Conservation (phyloP, 73 alveolate species). For the Stentor coeruleus region DNA sequence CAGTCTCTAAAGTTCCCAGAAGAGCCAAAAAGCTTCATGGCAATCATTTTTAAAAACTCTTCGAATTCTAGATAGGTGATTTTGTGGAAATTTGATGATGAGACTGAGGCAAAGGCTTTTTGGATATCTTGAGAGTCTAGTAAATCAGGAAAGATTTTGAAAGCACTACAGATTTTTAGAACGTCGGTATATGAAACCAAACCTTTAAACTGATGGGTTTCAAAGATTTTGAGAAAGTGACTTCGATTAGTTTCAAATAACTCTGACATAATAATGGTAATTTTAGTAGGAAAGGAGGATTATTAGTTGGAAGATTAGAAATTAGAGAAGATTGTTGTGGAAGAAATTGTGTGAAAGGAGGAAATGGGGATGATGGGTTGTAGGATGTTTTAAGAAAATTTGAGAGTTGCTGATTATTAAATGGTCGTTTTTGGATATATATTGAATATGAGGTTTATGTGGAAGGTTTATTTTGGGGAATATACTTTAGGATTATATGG, state of each 20-base stretch:
- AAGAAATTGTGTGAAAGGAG: too few species aligned
- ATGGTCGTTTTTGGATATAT: too few species aligned
- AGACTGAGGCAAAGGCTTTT: neutral
- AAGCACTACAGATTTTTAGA: slow-evolving; percentile 16
- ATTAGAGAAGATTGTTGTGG: too few species aligned
- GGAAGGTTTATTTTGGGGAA: too few species aligned
- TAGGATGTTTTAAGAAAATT: too few species aligned
- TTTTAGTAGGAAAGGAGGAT: neutral
- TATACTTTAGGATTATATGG: too few species aligned
- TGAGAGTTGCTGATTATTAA: too few species aligned
- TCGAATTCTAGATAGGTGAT: neutral
- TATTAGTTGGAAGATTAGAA: too few species aligned
- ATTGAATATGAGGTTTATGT: too few species aligned
- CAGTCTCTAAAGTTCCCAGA: neutral
- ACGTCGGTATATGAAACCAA: neutral
- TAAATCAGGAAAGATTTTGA: slow-evolving; percentile 13
- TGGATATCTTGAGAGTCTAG: neutral
- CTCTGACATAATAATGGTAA: too few species aligned
- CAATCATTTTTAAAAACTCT: neutral
- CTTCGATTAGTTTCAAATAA: slow-evolving; percentile 12
- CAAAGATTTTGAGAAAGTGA: neutral
- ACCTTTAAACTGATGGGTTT: slow-evolving; percentile 12
- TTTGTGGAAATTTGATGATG: neutral
- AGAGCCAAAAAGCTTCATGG: neutral
- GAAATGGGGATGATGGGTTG: too few species aligned